Percentiles rank a stretch among this genome's conserved stretches.
Evolutionary conservation across 164 flowering plant species (phyloP).

Genomic region (Vitis rupestris): DNA sequence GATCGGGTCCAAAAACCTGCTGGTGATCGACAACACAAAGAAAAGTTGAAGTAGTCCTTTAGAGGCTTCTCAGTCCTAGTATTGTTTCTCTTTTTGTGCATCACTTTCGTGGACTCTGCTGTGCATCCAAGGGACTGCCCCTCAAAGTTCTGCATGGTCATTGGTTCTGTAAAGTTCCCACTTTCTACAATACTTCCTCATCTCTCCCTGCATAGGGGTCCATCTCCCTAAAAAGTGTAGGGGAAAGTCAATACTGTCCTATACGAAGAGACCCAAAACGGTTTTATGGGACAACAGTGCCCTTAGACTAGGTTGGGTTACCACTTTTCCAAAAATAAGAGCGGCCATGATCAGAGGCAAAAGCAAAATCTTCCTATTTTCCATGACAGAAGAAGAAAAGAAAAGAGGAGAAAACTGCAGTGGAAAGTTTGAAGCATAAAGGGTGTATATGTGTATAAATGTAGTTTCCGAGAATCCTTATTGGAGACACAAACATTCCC

Average conservation of each 20-base stretch:
- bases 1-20: conserved; percentile 18
- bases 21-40: conserved; percentile 18
- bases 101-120: conserved; percentile 3
- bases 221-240: neutral
- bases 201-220: no score
- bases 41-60: conserved; percentile 8
- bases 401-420: neutral
- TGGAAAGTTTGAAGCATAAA: neutral
- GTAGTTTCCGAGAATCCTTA: neutral
- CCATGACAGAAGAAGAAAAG: neutral
- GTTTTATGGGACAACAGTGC: neutral
- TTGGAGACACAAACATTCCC: no score
- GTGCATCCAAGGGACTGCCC: neutral
- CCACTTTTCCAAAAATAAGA: no score
- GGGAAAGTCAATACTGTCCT: neutral
- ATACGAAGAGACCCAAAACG: neutral
- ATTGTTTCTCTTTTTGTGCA: conserved; percentile 1
- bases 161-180: neutral
- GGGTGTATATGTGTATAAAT: neutral
- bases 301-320: neutral
- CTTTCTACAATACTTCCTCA: neutral
- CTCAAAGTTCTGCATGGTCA: neutral
- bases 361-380: neutral
- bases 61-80: neutral
- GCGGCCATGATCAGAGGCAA: neutral